A percentile compares a stretch with the other conserved stretches of the same genome.
Evolutionary conservation across 129 eudicot genomes (phyloP).

Genomic region (Centrapalus pauciflorus): DNA sequence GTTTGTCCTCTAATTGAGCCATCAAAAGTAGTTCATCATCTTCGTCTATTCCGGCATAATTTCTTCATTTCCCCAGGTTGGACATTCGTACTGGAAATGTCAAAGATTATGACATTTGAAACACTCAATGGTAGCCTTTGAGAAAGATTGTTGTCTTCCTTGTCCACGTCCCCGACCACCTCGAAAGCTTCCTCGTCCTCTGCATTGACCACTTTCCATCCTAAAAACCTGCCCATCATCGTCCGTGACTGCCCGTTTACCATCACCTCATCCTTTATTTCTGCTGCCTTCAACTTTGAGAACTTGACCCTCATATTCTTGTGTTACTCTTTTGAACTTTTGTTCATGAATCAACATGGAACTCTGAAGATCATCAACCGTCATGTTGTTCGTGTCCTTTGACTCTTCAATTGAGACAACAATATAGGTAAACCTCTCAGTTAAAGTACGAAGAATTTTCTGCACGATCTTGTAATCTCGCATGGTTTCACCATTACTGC

Average conservation of each 20-base stretch:
- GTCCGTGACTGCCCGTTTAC: too few species aligned
- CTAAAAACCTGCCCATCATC: too few species aligned
- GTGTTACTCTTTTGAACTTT: neutral
- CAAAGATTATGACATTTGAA: constrained; percentile 1
- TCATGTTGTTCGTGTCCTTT: neutral
- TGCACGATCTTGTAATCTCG: neutral
- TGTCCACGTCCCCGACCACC: neutral
- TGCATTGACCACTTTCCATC: neutral
- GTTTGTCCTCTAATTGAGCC: neutral
- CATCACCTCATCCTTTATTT: too few species aligned
- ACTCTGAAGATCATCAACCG: constrained; percentile 13
- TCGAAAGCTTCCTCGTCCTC: neutral
- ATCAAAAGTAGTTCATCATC: neutral
- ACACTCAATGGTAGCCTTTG: neutral
- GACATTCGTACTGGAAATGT: constrained; percentile 12
- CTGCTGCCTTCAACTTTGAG: too few species aligned
- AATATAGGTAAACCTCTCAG: constrained; percentile 2
- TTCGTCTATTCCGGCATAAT: neutral
- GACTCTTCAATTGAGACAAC: constrained; percentile 19
- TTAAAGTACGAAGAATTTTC: constrained; percentile 4
- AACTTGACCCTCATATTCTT: too few species aligned
- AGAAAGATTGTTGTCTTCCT: neutral
- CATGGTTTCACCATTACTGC: neutral
- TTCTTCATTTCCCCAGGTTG: neutral
- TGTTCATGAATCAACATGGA: constrained; percentile 11